Evolutionary conservation across 495 filamentous ascomycete species (phyloP), one percentile per base, ranked within the genome.

Genomic region (Penicillium riverlandense): DNA sequence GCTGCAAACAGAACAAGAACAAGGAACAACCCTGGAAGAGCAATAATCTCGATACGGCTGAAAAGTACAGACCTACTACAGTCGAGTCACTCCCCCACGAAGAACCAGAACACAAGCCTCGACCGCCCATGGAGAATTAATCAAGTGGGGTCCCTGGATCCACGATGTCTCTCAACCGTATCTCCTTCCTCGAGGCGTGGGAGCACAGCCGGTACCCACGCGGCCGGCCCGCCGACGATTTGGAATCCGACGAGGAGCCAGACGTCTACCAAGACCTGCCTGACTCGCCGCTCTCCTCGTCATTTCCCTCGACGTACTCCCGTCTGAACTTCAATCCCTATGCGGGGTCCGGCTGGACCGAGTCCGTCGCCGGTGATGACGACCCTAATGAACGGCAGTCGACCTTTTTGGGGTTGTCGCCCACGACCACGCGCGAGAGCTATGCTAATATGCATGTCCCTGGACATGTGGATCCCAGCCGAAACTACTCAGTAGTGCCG

Each of bases 311-410:
- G 1, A 67, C 50, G 11, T 63, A 62, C 35, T 62, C 57, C 45
- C 66, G 65, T 40, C 48, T 70, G 29, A 73, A 58, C 49, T 73
- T 73, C 56, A 71, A 71, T 40, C 70, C 70, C 2, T 67, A 68
- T 52, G 63, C 63, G 29, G 70, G 67, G 2, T 64, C 62, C 6
- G 62, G 57, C 6, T 73, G 67, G 70, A 62, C 48, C 36, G 58
- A 67, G 41, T 50, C 45, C 7, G 47, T 52, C 9, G 61, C 53
- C 31, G 66, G 63, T 45, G 62, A 60, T 35, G 65, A 72, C 43
- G 22, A 22, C 22, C 22, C 3, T 3, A 22, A 22, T 22, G 22
- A 22, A 6, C 22, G 22, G 22, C 51, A 44, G 2, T 46, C 49
- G 8, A 45, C 63, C 14, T 40, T 69, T 36, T 43, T 51, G 29